A percentile compares a stretch with the other conserved stretches of the same genome.
phyloP scores from a whole-genome alignment of 1,284 basidiomycete genomes.

The Psilocybe mexicana region DNA sequence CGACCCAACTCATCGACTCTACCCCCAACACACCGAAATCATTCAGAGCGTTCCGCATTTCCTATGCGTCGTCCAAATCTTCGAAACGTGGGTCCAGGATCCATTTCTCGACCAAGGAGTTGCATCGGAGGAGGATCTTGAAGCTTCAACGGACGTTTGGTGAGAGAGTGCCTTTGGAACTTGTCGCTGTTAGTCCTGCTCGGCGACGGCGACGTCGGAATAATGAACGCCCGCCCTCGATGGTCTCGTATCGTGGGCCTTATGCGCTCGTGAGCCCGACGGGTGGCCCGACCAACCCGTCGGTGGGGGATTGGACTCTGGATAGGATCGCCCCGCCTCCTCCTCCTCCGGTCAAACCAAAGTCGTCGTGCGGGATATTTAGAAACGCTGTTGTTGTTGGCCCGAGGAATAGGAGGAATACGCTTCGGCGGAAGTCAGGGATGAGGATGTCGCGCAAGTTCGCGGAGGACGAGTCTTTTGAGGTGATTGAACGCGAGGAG shows the following conservation, averaged over 20 bases:
- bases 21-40: not conserved
- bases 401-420: not conserved
- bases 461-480: not conserved
- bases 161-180: conserved; percentile 17
- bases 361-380: not conserved
- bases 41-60: not conserved
- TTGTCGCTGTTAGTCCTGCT: conserved; percentile 4
- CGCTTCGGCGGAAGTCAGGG: not conserved
- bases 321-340: not conserved
- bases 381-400: not conserved
- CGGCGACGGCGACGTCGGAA: not conserved
- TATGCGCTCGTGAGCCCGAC: not conserved
- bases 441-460: not conserved
- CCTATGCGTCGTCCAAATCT: conserved; percentile 4
- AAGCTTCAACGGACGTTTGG: conserved; percentile 21
- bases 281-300: not conserved
- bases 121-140: conserved; percentile 14
- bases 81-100: not conserved
- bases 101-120: conserved; percentile 17
- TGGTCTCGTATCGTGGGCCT: not conserved
- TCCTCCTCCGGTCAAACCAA: not conserved
- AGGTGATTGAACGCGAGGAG: not conserved
- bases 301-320: not conserved
- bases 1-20: not conserved
- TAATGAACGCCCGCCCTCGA: not conserved